A percentile compares a stretch with the other conserved stretches of the same genome.
Conservation (phyloP, 805 yeast species). For the Phaffomyces opuntiae region DNA sequence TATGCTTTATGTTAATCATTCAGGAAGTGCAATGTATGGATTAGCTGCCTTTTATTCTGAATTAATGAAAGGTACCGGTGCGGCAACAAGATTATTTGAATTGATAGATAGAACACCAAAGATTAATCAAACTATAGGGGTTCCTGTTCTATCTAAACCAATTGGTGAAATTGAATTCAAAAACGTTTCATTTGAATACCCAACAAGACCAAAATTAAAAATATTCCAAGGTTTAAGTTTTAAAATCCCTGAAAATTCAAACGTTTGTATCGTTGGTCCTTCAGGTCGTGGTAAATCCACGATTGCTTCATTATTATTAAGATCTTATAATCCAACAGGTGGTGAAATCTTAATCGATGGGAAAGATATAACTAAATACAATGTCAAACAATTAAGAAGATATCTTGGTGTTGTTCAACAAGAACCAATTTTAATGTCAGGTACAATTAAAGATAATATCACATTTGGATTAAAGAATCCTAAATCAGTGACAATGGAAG, state of each 20-base stretch:
- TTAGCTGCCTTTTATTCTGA: slow-evolving; percentile 92
- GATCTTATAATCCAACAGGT: slow-evolving; percentile 43
- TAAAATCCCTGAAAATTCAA: slow-evolving; percentile 44
- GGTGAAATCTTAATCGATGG: slow-evolving; percentile 48
- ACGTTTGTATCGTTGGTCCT: slow-evolving; percentile 72
- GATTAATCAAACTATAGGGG: slow-evolving; percentile 62
- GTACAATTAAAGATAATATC: slow-evolving; percentile 72
- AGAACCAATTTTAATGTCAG: slow-evolving; percentile 69
- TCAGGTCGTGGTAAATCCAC: slow-evolving; percentile 95
- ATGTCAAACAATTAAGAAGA: slow-evolving; percentile 47
- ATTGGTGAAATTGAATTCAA: slow-evolving; percentile 50
- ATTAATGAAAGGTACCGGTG: slow-evolving; percentile 96
- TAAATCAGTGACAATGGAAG: slow-evolving; percentile 40
- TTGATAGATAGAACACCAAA: slow-evolving; percentile 69
- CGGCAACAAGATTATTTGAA: slow-evolving; percentile 89
- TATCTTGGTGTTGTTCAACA: slow-evolving; percentile 73
- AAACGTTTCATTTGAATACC: slow-evolving; percentile 71
- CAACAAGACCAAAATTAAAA: slow-evolving; percentile 71
- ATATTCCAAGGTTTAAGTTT: slow-evolving; percentile 45
- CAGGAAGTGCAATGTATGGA: slow-evolving; percentile 87
- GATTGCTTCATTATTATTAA: slow-evolving; percentile 47
- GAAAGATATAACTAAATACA: slow-evolving; percentile 40
- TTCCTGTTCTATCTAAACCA: slow-evolving; percentile 30
- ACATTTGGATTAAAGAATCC: slow-evolving; percentile 48
- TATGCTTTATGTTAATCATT: slow-evolving; percentile 91